Conservation (phyloP, 129 eudicot species). For the Arctium minus region DNA sequence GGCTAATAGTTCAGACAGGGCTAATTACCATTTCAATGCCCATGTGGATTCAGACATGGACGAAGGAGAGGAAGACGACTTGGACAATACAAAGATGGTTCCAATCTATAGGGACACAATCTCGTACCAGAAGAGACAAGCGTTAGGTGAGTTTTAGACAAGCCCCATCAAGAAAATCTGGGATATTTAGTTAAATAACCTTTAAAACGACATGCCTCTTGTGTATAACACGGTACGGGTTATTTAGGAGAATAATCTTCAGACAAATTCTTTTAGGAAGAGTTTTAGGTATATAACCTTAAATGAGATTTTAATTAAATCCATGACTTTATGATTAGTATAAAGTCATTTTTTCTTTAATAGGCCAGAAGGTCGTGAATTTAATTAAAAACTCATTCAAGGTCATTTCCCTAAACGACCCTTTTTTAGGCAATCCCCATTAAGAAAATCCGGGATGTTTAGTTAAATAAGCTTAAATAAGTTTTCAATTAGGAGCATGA, state of each 20-base stretch:
- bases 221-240: no score
- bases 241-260: no score
- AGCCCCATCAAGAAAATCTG: background rate
- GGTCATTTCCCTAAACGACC: no score
- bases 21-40: constrained; percentile 18
- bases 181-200: background rate
- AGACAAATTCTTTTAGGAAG: no score
- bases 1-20: constrained; percentile 12
- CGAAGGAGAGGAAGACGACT: constrained; percentile 77
- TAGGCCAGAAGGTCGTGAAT: no score
- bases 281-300: no score
- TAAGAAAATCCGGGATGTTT: background rate
- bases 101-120: constrained; percentile 57
- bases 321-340: no score
- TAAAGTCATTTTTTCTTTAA: no score
- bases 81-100: constrained; percentile 69
- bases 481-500: no score
- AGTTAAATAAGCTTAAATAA: background rate
- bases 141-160: constrained; percentile 50
- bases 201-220: background rate
- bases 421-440: background rate
- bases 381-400: no score
- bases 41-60: constrained; percentile 54
- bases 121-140: constrained; percentile 86
- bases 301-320: no score